phyloP scores from a whole-genome alignment of 139 green algal species.

The Pycnococcus provasolii region DNA sequence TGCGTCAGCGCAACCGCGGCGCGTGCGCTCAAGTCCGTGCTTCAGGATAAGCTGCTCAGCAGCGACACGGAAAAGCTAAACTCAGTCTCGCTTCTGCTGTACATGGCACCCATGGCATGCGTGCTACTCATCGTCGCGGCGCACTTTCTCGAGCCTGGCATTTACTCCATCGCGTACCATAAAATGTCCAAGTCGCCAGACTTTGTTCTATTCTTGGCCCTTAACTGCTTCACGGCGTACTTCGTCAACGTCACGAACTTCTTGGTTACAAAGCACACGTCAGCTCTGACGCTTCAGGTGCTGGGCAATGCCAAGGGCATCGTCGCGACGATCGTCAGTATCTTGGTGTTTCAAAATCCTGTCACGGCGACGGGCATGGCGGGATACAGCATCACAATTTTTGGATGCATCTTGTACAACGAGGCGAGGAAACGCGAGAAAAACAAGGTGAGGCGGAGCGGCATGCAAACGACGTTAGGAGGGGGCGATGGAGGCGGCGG shows the following conservation, averaged over 20 bases:
- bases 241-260: slow-evolving; percentile 97
- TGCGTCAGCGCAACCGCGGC: slow-evolving; percentile 57
- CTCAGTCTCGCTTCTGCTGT: slow-evolving; percentile 76
- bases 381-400: slow-evolving; percentile 71
- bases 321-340: slow-evolving; percentile 66
- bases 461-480: no score
- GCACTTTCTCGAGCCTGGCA: slow-evolving; percentile 52
- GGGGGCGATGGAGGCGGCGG: no score
- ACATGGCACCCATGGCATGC: slow-evolving; percentile 73
- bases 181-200: background rate
- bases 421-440: background rate
- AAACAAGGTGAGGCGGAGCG: no score
- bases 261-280: slow-evolving; percentile 90
- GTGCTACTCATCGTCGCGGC: slow-evolving; percentile 59
- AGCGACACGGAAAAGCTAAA: slow-evolving; percentile 52
- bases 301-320: slow-evolving; percentile 95
- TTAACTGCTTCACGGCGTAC: slow-evolving; percentile 80
- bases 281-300: slow-evolving; percentile 85
- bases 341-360: slow-evolving; percentile 75
- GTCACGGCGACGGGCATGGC: slow-evolving; percentile 55
- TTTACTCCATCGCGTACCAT: background rate
- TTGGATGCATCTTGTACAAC: slow-evolving; percentile 41
- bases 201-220: slow-evolving; percentile 47
- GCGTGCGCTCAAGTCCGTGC: slow-evolving; percentile 62
- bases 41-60: slow-evolving; percentile 65